These are phyloP conservation scores for Rasamsonia emersonii DNA, from an alignment of 2,329 filamentous ascomycete genomes.

Conservation along the genomic window DNA sequence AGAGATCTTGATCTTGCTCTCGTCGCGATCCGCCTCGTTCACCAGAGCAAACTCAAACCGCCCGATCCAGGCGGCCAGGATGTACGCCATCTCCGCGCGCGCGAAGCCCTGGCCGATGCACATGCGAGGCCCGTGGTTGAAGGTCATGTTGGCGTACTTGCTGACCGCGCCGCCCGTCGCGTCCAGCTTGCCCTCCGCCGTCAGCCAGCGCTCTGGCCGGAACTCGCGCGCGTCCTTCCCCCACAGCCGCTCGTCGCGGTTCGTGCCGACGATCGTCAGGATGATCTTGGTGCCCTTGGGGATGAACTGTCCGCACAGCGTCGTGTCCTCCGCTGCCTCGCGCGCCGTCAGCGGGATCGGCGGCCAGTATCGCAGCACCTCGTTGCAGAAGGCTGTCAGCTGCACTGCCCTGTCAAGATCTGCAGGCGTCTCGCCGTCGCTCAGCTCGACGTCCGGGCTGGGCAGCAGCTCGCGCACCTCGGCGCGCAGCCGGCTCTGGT, in stretches of 20 bases:
- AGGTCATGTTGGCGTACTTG: constrained; percentile 12
- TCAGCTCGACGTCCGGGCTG: constrained; percentile 2
- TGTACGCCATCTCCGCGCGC: constrained; percentile 7
- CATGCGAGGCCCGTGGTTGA: constrained; percentile 11
- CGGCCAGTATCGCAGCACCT: constrained; percentile 7
- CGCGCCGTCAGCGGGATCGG: constrained; percentile 3
- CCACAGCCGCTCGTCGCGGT: constrained; percentile 2
- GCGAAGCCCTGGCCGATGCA: constrained; percentile 14
- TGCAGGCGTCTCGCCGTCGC: constrained; percentile 2
- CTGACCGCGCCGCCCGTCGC: constrained; percentile 10
- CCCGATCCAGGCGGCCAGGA: constrained; percentile 3
- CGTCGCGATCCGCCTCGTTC: neutral
- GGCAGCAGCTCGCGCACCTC: constrained; percentile 19
- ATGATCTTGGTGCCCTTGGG: constrained; percentile 4
- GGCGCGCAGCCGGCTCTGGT: constrained; percentile 17
- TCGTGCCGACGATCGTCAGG: constrained; percentile 1
- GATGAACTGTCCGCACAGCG: constrained; percentile 2
- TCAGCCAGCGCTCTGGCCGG: constrained; percentile 4
- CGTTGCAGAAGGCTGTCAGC: constrained; percentile 6
- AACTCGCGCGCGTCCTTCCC: constrained; percentile 4
- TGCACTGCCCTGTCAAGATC: constrained; percentile 6
- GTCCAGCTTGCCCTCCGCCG: constrained; percentile 1
- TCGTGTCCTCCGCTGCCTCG: constrained; percentile 1
- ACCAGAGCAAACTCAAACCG: constrained; percentile 2
- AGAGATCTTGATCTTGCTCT: constrained; percentile 3